Evolutionary conservation across 371 early-diverging fungal species (phyloP).

Genomic region (Actinomortierella wolfii): DNA sequence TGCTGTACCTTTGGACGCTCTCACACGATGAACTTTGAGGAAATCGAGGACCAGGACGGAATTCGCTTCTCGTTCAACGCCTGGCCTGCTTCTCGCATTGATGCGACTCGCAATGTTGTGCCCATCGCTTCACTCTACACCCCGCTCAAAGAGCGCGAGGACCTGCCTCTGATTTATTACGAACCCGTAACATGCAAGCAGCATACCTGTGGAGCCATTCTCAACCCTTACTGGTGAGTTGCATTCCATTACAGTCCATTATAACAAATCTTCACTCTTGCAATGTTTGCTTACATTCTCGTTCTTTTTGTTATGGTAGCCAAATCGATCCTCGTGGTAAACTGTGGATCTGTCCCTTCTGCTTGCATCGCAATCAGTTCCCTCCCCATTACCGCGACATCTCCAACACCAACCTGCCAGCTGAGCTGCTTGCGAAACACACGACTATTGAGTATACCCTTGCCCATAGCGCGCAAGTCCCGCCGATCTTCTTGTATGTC

Average conservation of each 20-base stretch:
- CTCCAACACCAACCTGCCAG: slow-evolving; percentile 91
- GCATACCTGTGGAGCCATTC: slow-evolving; percentile 90
- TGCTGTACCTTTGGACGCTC: neutral
- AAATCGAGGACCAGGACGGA: slow-evolving; percentile 92
- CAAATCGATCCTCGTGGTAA: slow-evolving; percentile 94
- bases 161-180: slow-evolving; percentile 85
- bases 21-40: slow-evolving; percentile 88
- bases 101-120: slow-evolving; percentile 94
- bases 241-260: neutral
- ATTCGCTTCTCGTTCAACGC: slow-evolving; percentile 99
- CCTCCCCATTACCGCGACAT: slow-evolving; percentile 99
- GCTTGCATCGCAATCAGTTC: slow-evolving; percentile 95
- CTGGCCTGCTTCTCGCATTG: slow-evolving; percentile 93
- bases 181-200: slow-evolving; percentile 98
- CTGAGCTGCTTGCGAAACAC: slow-evolving; percentile 94
- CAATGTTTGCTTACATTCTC: slow-evolving; percentile 1
- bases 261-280: neutral
- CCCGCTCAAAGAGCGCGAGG: slow-evolving; percentile 93
- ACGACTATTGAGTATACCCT: slow-evolving; percentile 98
- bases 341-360: slow-evolving; percentile 99
- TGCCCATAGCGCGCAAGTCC: slow-evolving; percentile 76
- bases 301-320: slow-evolving; percentile 48
- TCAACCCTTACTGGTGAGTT: slow-evolving; percentile 97
- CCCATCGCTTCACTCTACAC: slow-evolving; percentile 98
- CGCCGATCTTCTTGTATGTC: slow-evolving; percentile 97